These are phyloP conservation scores for Phytomonas sp. DNA, from an alignment of 208 protist genomes.

Conservation along the genomic window DNA sequence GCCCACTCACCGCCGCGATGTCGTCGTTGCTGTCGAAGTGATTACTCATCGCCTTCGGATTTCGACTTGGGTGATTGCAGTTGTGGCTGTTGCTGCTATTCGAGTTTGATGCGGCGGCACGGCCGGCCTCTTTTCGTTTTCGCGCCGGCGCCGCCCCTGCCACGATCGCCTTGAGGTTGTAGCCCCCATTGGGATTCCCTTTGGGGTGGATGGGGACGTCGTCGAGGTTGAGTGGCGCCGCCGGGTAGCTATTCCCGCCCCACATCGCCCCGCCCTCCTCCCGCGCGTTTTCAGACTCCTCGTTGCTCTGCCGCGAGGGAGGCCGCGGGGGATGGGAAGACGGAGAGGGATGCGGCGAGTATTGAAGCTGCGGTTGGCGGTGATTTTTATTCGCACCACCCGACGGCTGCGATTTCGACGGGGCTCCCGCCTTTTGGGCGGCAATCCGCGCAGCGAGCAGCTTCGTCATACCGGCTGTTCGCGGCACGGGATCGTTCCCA, in stretches of 20 bases:
- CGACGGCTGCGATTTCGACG: background rate
- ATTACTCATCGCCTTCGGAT: conserved; percentile 2
- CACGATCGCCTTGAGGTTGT: conserved; percentile 10
- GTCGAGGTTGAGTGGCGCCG: conserved; percentile 23
- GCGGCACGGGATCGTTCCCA: background rate
- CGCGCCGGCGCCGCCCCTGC: conserved; percentile 23
- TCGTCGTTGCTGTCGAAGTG: background rate
- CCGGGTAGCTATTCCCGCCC: background rate
- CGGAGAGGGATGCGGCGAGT: background rate
- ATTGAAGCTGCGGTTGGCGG: conserved; percentile 5
- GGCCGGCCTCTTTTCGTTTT: conserved; percentile 28
- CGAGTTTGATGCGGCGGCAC: conserved; percentile 11
- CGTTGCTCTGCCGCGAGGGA: conserved; percentile 6
- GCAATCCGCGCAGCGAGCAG: background rate
- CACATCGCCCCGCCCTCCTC: background rate
- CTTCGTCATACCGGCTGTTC: background rate
- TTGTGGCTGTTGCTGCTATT: background rate
- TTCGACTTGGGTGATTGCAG: background rate
- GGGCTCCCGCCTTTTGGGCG: background rate
- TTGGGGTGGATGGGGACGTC: conserved; percentile 31
- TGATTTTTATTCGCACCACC: background rate
- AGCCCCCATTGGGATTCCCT: background rate
- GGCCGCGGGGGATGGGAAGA: background rate
- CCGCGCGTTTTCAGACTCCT: conserved; percentile 2
- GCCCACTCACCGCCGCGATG: conserved; percentile 10